Evolutionary conservation across 371 early-diverging fungal genomes (phyloP), one percentile per base, ranked within the genome.

Genomic region (Lichtheimia ornata): DNA sequence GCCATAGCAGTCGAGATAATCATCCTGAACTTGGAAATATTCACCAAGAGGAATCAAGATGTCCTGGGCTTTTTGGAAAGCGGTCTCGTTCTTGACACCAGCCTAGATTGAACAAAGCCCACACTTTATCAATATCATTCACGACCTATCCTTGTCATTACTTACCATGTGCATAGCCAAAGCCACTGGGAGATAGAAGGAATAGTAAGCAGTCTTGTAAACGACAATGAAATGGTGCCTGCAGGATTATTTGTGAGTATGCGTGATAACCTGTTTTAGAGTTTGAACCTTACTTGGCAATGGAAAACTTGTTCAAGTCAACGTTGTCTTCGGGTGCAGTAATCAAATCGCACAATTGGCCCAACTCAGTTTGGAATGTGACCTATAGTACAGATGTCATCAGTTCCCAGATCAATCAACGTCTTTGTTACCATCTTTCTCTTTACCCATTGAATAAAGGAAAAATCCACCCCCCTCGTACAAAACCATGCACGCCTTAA

Each of bases 201-300:
- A 96, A 83, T 99, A 99, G 83, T 91, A 96, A n/a, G 96, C 93
- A 50, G 98, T 99, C 86, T 99, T 99, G 87, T 91, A 96, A 61
- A 88, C 85, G 68, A 97, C 96, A 74, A 99, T 98, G 77, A 90
- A 95, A 52, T 87, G 74, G 76, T 98, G 91, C 71, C 88, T 88
- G 69, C 6, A 61, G 30, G 15, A n/a, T 12, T 18, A 27, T 45
- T 13, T 35, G 35, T 35, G 11, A 35, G 35, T 35, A 52, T 18
- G 11, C 52, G 52, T 52, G n/a, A 18, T 24, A 41, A 40, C 15
- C 22, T 20, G 15, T 40, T 35, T 35, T 35, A 35, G 9, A 35
- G 35, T 35, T 57, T 25, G 6, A 50, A 24, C 50, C 73, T 67
- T 74, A 92, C 91, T 94, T 95, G 61, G 90, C 81, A 63, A 94